Evolutionary conservation across 1,139 yeast species (phyloP), one percentile per base, ranked within the genome.

Genomic region (Diutina ranongensis): DNA sequence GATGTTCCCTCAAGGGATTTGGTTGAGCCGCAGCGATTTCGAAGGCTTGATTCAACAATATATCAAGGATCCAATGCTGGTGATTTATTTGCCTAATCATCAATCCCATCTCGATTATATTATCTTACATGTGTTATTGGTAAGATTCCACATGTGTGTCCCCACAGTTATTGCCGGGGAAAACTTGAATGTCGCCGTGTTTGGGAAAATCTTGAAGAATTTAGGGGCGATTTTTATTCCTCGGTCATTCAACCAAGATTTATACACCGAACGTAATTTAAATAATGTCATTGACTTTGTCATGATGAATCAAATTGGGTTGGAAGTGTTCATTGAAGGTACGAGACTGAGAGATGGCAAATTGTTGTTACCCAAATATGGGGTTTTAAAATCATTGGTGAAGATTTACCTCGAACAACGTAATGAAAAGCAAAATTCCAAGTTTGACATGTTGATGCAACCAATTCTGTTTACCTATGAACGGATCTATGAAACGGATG

Each of bases 81-180:
- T 71, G 35, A 54, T 69, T 34, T 68, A 61, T 49, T 61, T 68
- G 45, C 75, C 76, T 8, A 68, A 81, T 53, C 86, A 80, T 61
- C 78, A 78, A 56, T 75, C 82, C 18, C 86, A 80, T 55, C 66
- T 79, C 42, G 86, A 80, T 58, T 80, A 80, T 54, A 77, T 80
- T 50, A 74, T 80, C 42, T 57, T 80, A 46, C 85, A 80, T 54
- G 65, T 78, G 48, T 63, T 78, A 44, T 68, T 79, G 48, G 71
- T 77, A 52, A 61, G 84, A 38, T 68, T 79, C 52, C 80, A 78
- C 38, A 61, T 80, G 50, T 67, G 82, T 10, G 60, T 72, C 12
- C 86, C 86, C 1, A 62, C 74, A 3, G 83, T 80, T 3, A 76
- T 80, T 46, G 85, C 86, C 1, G 86, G 86, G 7, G 84, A 80